Conservation (phyloP, 352 stramenopile species). For the Pythium dissimile region DNA sequence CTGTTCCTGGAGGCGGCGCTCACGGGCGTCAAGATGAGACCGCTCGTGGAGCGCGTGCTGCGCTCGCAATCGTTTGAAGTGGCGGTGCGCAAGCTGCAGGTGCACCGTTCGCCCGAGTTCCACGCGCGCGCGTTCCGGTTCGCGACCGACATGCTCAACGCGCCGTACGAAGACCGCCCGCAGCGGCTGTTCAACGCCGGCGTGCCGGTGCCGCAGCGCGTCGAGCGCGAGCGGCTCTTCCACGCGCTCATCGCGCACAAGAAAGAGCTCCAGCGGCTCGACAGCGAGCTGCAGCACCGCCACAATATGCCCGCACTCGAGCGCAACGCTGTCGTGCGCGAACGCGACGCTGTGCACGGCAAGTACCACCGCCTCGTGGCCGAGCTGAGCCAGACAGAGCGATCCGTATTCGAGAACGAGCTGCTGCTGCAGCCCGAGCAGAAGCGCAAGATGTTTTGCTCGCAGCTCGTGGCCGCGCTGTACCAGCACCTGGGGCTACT, state of each 20-base stretch:
- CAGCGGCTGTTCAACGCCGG: conserved; percentile 77
- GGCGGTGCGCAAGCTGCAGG: conserved; percentile 69
- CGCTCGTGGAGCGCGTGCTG: conserved; percentile 70
- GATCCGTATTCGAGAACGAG: conserved; percentile 83
- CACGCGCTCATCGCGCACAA: conserved; percentile 59
- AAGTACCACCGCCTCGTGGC: conserved; percentile 57
- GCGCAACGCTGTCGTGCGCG: conserved; percentile 56
- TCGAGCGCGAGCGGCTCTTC: conserved; percentile 74
- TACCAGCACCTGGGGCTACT: conserved; percentile 81
- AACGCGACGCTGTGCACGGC: conserved; percentile 41
- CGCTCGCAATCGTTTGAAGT: conserved; percentile 69
- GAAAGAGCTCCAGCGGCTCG: conserved; percentile 54
- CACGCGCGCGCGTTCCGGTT: conserved; percentile 56
- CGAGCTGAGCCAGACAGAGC: conserved; percentile 56
- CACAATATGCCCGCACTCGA: conserved; percentile 75
- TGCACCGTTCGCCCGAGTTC: conserved; percentile 57
- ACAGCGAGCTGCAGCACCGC: conserved; percentile 61
- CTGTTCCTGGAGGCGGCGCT: conserved; percentile 74
- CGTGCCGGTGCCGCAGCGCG: conserved; percentile 58
- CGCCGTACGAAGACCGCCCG: conserved; percentile 75
- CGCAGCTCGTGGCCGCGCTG: conserved; percentile 68
- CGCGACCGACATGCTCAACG: conserved; percentile 51
- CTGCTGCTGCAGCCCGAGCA: conserved; percentile 36
- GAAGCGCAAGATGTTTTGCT: conserved; percentile 76
- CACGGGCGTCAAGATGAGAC: conserved; percentile 80